Base-by-base conservation (phyloP, 1,284 basidiomycete genomes). In the Singerocomus rubriflavus region DNA sequence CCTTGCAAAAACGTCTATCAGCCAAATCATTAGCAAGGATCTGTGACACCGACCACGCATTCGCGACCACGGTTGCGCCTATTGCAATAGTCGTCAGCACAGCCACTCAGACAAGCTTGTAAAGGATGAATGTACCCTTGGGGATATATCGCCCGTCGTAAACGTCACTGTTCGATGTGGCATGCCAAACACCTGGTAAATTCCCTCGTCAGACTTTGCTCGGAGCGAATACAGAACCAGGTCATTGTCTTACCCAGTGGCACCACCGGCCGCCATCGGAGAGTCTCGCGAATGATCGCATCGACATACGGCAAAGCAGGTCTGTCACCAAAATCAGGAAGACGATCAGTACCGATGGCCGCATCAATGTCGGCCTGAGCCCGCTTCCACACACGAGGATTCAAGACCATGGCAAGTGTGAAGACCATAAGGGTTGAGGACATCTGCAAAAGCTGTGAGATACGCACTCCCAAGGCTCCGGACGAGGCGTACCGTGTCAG, bases 281-380 rank as follows among this genome's bases (percentile, higher is more conserved):
- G 30, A 14, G 26, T 68, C 56, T 79, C 77, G 29, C 69, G 69
- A 13, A 76, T 48, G 12, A 74, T 40, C 0, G 68, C 70, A 6
- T 65, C 60, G 5, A 75, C 48, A 41, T 73, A 77, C 0, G 70
- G 71, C 30, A 78, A 57, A 0, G 48, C 48, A 1, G 61, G 45
- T 27, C 67, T 55, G 41, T 79, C 77, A 11, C 57, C 57, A 26
- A 74, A 70, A 1, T 59, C 61, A 1, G 75, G 76, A 3, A 77
- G 59, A 8, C 69, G 59, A 11, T 67, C 62, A 0, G 46, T 49
- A 4, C 73, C 71, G 12, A 73, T 40, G 5, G 73, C 63, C 0
- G 51, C 36, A 46, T 76, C 73, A 4, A 78, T 60, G 44, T 77
- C 73, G 6, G 56, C 59, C 34, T 74, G 74, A 2, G 71, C 69